Conservation (phyloP, 2,329 filamentous ascomycete species). For the Penicillium capsulatum region DNA sequence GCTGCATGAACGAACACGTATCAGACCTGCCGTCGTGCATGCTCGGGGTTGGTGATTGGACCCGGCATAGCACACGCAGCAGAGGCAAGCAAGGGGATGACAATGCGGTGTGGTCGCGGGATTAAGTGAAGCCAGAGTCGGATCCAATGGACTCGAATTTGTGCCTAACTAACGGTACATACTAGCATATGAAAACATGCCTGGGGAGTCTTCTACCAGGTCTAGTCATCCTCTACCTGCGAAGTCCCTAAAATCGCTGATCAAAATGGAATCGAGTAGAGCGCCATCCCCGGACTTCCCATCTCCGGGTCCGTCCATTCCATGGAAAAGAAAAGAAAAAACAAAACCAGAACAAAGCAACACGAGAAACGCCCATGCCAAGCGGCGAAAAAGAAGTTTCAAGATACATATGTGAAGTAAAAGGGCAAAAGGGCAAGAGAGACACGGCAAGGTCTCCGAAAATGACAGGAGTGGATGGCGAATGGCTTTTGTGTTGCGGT, state of each 20-base stretch:
- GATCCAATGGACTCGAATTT: too few relatives aligned
- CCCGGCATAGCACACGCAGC: too few relatives aligned
- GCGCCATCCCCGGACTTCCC: background rate
- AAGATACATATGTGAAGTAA: constrained; percentile 9
- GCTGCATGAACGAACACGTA: too few relatives aligned
- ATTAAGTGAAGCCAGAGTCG: too few relatives aligned
- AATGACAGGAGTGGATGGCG: too few relatives aligned
- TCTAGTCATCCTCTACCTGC: background rate
- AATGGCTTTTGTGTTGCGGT: background rate
- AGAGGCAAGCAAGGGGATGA: too few relatives aligned
- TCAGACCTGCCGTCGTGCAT: too few relatives aligned
- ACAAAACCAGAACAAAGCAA: constrained; percentile 10
- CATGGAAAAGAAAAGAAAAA: background rate
- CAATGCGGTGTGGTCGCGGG: too few relatives aligned
- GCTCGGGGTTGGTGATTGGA: too few relatives aligned
- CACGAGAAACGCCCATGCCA: constrained; percentile 10
- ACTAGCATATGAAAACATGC: background rate
- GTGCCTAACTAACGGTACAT: background rate
- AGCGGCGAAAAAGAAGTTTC: constrained; percentile 8
- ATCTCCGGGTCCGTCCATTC: background rate
- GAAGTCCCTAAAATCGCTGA: constrained; percentile 6
- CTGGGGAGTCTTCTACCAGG: background rate
- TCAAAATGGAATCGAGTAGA: constrained; percentile 1
- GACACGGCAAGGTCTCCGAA: too few relatives aligned
- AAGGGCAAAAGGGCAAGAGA: constrained; percentile 3